Conservation (phyloP, 179 eudicot genomes). For the Monotropa hypopitys region DNA sequence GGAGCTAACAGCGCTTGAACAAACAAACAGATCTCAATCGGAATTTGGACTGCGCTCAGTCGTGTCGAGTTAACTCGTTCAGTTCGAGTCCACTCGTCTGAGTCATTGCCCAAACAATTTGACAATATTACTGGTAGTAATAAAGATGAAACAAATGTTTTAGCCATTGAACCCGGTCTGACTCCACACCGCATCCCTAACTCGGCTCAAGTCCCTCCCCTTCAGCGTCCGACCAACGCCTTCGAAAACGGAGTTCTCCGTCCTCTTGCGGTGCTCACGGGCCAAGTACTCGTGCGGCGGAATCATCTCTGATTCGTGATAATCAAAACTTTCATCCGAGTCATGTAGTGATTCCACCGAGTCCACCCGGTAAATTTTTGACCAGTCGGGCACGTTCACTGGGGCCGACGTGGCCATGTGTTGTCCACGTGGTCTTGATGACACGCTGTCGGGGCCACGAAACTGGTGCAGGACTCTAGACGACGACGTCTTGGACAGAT, state of each 20-base stretch:
- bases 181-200: conserved; percentile 88
- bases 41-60: neutral
- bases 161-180: conserved; percentile 85
- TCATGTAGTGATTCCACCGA: conserved; percentile 42
- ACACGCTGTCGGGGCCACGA: conserved; percentile 18
- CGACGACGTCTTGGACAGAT: conserved; percentile 13
- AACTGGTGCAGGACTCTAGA: conserved; percentile 34
- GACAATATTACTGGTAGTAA: neutral
- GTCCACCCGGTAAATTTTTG: conserved; percentile 38
- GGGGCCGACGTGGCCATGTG: conserved; percentile 50
- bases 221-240: conserved; percentile 89
- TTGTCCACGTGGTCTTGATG: conserved; percentile 25
- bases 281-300: conserved; percentile 92
- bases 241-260: conserved; percentile 60
- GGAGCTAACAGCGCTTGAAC: no score
- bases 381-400: conserved; percentile 51
- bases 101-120: conserved; percentile 9
- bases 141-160: neutral
- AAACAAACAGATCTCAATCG: neutral
- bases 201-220: conserved; percentile 89
- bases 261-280: conserved; percentile 29
- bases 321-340: conserved; percentile 44
- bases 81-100: conserved; percentile 5
- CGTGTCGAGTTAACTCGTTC: neutral
- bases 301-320: conserved; percentile 30